phyloP scores from a whole-genome alignment of 352 stramenopile genomes.

The Pythium rishiriense region DNA sequence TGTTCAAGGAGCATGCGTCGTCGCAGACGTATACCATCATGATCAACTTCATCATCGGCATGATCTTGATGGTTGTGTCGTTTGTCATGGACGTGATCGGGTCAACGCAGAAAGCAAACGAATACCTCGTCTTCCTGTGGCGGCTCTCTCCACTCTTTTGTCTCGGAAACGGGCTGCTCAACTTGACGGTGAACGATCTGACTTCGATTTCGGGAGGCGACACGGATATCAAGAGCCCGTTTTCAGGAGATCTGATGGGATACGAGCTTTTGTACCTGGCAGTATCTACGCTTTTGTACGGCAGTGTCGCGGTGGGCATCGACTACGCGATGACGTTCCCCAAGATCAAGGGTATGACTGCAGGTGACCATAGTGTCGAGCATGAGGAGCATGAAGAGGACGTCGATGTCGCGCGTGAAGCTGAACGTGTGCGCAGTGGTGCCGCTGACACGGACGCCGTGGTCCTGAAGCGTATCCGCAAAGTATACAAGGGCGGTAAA shows the following conservation, averaged over 20 bases:
- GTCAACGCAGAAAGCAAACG: slow-evolving; percentile 46
- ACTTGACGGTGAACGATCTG: slow-evolving; percentile 18
- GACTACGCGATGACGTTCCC: slow-evolving; percentile 63
- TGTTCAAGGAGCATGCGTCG: slow-evolving; percentile 65
- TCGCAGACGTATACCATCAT: slow-evolving; percentile 74
- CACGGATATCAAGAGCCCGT: slow-evolving; percentile 47
- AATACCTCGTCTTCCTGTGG: slow-evolving; percentile 69
- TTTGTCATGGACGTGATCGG: slow-evolving; percentile 55
- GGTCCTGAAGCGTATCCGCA: slow-evolving; percentile 67
- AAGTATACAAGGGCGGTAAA: slow-evolving; percentile 89
- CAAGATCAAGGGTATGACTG: slow-evolving; percentile 33
- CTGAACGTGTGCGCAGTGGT: slow-evolving; percentile 15
- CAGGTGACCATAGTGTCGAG: slow-evolving; percentile 18
- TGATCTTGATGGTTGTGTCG: slow-evolving; percentile 59
- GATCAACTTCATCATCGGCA: slow-evolving; percentile 67
- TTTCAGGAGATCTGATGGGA: slow-evolving; percentile 54
- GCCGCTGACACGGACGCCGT: slow-evolving; percentile 43
- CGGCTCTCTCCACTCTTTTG: slow-evolving; percentile 60
- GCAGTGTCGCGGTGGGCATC: slow-evolving; percentile 41
- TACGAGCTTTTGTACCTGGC: slow-evolving; percentile 62
- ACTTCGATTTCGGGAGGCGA: slow-evolving; percentile 27
- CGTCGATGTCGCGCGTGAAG: slow-evolving; percentile 29
- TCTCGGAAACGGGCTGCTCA: slow-evolving; percentile 45
- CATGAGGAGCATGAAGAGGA: slow-evolving; percentile 27
- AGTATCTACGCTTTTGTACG: slow-evolving; percentile 45